Conservation (phyloP, 371 early-diverging fungal species). For the Phascolomyces articulosus region DNA sequence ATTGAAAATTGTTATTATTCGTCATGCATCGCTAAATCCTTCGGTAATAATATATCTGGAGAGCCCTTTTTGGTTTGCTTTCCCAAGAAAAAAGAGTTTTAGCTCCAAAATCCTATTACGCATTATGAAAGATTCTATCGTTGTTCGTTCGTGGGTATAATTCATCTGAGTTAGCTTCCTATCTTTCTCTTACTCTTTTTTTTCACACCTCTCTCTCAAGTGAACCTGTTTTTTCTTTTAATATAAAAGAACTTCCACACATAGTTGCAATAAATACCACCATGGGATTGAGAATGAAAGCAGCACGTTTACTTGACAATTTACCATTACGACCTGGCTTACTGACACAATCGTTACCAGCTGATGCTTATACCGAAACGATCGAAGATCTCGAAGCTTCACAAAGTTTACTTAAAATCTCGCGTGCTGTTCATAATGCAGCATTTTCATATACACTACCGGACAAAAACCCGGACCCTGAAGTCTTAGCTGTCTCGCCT, state of each 20-base stretch:
- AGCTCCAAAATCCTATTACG: no score
- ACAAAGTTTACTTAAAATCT: conserved; percentile 29
- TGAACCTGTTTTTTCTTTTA: background rate
- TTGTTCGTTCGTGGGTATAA: no score
- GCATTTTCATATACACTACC: conserved; percentile 65
- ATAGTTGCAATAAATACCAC: background rate
- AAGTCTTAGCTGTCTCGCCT: conserved; percentile 46
- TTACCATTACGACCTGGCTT: conserved; percentile 35
- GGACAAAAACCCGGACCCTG: conserved; percentile 48
- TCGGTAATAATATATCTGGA: no score
- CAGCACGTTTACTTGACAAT: conserved; percentile 20
- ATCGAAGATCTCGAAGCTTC: conserved; percentile 12
- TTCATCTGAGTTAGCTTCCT: background rate
- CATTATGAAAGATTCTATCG: no score
- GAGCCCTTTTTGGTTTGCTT: no score
- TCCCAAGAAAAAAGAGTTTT: no score
- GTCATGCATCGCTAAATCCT: no score
- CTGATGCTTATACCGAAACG: conserved; percentile 31
- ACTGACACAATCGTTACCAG: conserved; percentile 37
- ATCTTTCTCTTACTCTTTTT: no score
- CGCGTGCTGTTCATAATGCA: conserved; percentile 64
- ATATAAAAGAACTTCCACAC: background rate
- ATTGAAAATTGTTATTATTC: no score
- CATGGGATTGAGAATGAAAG: conserved; percentile 17
- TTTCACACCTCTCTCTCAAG: background rate